These are phyloP conservation scores for Geotrichum fermentans DNA, from an alignment of 1,139 yeast species.

Conservation along the genomic window DNA sequence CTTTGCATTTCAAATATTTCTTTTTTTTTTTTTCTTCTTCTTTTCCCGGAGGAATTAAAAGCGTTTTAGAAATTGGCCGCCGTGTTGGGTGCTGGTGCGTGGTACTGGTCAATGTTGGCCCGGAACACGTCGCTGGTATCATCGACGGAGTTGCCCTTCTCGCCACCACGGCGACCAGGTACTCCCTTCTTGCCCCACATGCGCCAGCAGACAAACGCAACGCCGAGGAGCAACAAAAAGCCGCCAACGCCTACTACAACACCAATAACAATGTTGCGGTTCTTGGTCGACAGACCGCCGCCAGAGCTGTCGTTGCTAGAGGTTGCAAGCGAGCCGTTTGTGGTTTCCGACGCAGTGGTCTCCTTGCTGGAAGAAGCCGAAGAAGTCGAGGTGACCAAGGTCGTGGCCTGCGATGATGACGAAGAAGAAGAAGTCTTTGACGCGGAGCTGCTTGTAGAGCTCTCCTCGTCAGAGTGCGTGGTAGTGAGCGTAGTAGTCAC, in stretches of 20 bases:
- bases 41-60: neutral
- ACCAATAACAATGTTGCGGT: conserved; percentile 34
- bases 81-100: conserved; percentile 31
- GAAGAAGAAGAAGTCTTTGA: neutral
- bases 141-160: conserved; percentile 20
- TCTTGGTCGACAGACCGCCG: conserved; percentile 30
- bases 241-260: conserved; percentile 37
- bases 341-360: neutral
- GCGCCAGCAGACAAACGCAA: conserved; percentile 30
- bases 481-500: conserved; percentile 5
- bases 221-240: conserved; percentile 29
- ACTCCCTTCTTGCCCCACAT: conserved; percentile 26
- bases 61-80: conserved; percentile 37
- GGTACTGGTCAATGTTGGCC: conserved; percentile 40
- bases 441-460: neutral
- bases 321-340: neutral
- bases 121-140: conserved; percentile 34
- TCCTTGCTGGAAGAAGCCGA: neutral
- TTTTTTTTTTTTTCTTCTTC: neutral
- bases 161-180: neutral
- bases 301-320: conserved; percentile 17
- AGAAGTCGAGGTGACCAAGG: neutral
- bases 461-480: neutral
- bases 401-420: neutral
- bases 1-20: neutral